Base-by-base conservation (phyloP, 192 early-diverging fungal genomes). In the Phycomyces nitens region DNA sequence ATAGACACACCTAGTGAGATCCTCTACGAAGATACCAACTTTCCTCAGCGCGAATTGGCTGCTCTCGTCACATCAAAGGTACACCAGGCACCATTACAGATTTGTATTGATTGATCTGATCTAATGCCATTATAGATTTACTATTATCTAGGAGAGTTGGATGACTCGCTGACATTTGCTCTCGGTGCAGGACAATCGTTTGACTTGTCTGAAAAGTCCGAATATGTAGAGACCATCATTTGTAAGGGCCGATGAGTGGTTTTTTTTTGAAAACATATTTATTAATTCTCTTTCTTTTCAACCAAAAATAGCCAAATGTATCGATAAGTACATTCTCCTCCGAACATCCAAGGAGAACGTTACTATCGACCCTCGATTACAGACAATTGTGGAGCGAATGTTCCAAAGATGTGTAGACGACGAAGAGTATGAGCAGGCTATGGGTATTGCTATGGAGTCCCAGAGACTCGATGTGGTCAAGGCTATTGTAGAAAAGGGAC, bases 61-160 rank as follows among this genome's bases (percentile, higher is more conserved):
- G 95, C 95, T 16, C 79, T 99, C 43, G 92, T 99, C 1, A 95
- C 95, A 5, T 96, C 97, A 57, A 99, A 99, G 78, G 91, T 92
- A 77, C 16, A 22, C 20, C 15, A 14, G 1, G 12, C 41, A 44
- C 40, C 2, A 44, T 11, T 16, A 22, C 14, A 43, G 29, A 34
- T 34, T 34, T 34, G 7, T 34, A 34, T 34, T 34, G 7, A 2
- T 3, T 56, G n/a, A 56, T n/a, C 21, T 43, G 20, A 29, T 26
- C 1, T 22, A 21, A 60, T 39, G 49, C 7, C 7, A 5, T 34
- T 34, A 1, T 54, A 92, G 93, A 93, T 98, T 4, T 97, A 98
- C 79, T 98, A 95, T 65, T 92, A 99, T 66, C 80, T 98, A 40
- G 96, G 94, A 40, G 96, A 96, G 66, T 91, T 92, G 65, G 92